Percentiles rank a stretch among this genome's conserved stretches.
Evolutionary conservation across 176 grass and related monocot species (phyloP).

Genomic region (Stipa capillata): DNA sequence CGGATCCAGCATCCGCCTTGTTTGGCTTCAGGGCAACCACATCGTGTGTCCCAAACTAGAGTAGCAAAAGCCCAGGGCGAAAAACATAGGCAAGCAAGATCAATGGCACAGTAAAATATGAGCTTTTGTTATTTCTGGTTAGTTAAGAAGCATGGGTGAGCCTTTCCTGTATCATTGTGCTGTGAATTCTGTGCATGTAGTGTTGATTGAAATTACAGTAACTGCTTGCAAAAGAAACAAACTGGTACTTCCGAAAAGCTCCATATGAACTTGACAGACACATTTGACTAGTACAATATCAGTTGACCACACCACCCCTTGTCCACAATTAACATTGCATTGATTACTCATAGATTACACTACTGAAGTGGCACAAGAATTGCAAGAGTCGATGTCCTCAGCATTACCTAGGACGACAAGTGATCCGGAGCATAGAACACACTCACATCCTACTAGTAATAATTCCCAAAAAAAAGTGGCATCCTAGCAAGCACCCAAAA

Average conservation of each 20-base stretch:
- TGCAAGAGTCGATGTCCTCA: background rate
- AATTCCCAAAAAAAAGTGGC: background rate
- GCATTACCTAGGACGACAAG: background rate
- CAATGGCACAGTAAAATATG: background rate
- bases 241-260: background rate
- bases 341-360: background rate
- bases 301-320: background rate
- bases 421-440: background rate
- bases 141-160: no score
- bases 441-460: background rate
- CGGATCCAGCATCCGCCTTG: constrained; percentile 62
- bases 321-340: background rate
- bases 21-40: constrained; percentile 92
- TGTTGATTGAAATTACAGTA: background rate
- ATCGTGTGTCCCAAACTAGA: constrained; percentile 85
- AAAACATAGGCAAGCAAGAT: background rate
- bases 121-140: background rate
- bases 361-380: background rate
- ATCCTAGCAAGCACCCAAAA: background rate
- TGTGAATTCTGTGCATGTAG: background rate
- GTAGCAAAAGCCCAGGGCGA: background rate
- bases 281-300: background rate
- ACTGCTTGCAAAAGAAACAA: background rate
- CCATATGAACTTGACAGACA: no score
- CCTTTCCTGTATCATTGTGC: background rate